Evolutionary conservation across 495 filamentous ascomycete genomes (phyloP).

Genomic region (Penicillium parvum): DNA sequence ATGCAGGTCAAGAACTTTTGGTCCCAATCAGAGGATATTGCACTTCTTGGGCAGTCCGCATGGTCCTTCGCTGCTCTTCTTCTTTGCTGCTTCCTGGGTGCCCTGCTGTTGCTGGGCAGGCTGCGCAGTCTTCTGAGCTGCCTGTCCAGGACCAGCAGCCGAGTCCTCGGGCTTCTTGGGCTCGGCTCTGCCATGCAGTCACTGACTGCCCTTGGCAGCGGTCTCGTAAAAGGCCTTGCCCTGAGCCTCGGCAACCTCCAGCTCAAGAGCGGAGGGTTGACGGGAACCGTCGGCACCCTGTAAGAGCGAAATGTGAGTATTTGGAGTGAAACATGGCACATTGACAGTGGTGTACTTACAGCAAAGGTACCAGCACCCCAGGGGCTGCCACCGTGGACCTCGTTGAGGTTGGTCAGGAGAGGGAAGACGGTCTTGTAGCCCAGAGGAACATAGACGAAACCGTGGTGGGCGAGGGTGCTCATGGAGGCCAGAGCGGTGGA

Average conservation of each 20-base stretch:
- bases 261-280: slow-evolving; percentile 68
- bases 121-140: slow-evolving; percentile 18
- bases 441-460: slow-evolving; percentile 90
- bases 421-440: slow-evolving; percentile 82
- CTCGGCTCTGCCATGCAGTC: slow-evolving; percentile 68
- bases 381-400: slow-evolving; percentile 78
- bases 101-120: slow-evolving; percentile 23
- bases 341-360: slow-evolving; percentile 39
- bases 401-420: slow-evolving; percentile 59
- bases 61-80: slow-evolving; percentile 51
- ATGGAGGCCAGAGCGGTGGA: slow-evolving; percentile 75
- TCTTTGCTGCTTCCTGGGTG: slow-evolving; percentile 29
- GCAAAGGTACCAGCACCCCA: slow-evolving; percentile 97
- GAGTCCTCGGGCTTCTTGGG: slow-evolving; percentile 29
- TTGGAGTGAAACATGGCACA: background rate
- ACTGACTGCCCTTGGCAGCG: slow-evolving; percentile 72
- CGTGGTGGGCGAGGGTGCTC: slow-evolving; percentile 89
- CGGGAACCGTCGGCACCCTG: slow-evolving; percentile 70
- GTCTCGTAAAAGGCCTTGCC: slow-evolving; percentile 82
- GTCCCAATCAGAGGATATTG: slow-evolving; percentile 46
- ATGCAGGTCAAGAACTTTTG: slow-evolving; percentile 1
- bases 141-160: slow-evolving; percentile 21
- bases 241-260: slow-evolving; percentile 73
- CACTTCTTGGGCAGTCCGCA: slow-evolving; percentile 70
- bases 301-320: slow-evolving; percentile 1